Evolutionary conservation across 2,329 filamentous ascomycete genomes (phyloP), one percentile per base, ranked within the genome.

Genomic region (Colletotrichum sp.): DNA sequence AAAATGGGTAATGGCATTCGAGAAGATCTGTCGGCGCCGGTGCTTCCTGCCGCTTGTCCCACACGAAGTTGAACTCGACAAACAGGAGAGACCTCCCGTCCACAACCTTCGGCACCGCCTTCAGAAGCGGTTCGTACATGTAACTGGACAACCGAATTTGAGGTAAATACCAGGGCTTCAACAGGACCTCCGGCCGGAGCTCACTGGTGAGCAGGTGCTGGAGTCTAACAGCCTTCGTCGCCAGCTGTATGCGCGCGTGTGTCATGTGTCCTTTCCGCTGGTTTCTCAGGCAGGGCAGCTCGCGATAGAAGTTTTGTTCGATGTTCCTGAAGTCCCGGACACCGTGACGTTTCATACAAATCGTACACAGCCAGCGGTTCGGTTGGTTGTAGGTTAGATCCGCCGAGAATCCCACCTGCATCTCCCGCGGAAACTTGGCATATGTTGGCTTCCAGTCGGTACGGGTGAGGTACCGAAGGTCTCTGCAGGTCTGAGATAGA

Each of bases 321-420:
- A 52, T 52, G 43, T 52, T 2, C 2, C 43, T 22, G n/a, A 52
- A 52, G 43, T 52, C 43, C n/a, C 43, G 43, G 43, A 3, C 43
- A 22, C 0, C 2, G 4, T 52, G 43, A 1, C n/a, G n/a, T 0
- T 4, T 22, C 43, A 22, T 5, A 6, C 43, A 52, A 22, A 52
- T 22, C n/a, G 6, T 13, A 3, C 43, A 52, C 1, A 52, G 2
- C 43, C 43, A 52, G n/a, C 43, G n/a, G n/a, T 52, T 52, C 43
- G 43, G n/a, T 1, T 52, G 43, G n/a, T 1, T 22, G 2, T 2
- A 22, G 6, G 43, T 13, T 1, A 52, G 6, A 52, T 52, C 43
- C 1, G 43, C 10, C 43, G 22, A 52, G n/a, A 52, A 52, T 0
- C 3, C n/a, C 43, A 52, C 10, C 43, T 52, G n/a, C n/a, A 22